Conservation (phyloP, 176 grass and related monocot species). For the Paspalum vaginatum region DNA sequence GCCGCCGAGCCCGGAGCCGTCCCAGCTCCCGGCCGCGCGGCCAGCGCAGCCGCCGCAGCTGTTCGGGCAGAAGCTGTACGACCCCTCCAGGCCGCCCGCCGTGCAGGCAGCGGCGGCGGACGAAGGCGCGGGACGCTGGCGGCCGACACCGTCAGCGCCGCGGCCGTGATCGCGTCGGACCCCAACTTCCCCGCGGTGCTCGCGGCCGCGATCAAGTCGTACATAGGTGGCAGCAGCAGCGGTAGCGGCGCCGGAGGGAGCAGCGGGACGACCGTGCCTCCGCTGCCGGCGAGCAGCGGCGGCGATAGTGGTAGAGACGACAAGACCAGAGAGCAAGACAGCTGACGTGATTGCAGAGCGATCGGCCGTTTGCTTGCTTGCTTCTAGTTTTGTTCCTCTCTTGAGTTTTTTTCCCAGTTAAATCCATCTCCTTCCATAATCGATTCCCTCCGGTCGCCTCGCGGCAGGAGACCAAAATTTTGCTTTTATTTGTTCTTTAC, state of each 20-base stretch:
- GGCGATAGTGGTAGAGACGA: slow-evolving; percentile 43
- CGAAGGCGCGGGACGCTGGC: slow-evolving; percentile 35
- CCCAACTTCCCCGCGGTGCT: slow-evolving; percentile 83
- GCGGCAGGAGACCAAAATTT: neutral
- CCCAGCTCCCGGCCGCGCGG: slow-evolving; percentile 50
- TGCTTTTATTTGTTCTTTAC: neutral
- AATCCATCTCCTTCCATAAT: neutral
- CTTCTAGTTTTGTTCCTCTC: neutral
- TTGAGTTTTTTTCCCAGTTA: neutral
- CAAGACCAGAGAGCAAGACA: neutral
- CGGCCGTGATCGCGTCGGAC: slow-evolving; percentile 71
- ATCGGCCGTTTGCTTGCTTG: neutral
- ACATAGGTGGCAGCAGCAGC: slow-evolving; percentile 54
- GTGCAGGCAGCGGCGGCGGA: slow-evolving; percentile 25
- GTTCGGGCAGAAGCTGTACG: slow-evolving; percentile 68
- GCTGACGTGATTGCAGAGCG: neutral
- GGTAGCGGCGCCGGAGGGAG: slow-evolving; percentile 38
- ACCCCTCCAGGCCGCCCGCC: slow-evolving; percentile 63
- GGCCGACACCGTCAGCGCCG: slow-evolving; percentile 66
- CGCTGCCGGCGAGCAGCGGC: slow-evolving; percentile 25
- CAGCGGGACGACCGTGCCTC: slow-evolving; percentile 46
- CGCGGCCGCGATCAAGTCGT: slow-evolving; percentile 74
- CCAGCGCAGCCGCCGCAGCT: slow-evolving; percentile 44
- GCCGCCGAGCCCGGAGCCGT: neutral
- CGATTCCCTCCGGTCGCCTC: neutral